Evolutionary conservation across 2,329 filamentous ascomycete species (phyloP), one percentile per base, ranked within the genome.

Genomic region (Cladosporium colombiae): DNA sequence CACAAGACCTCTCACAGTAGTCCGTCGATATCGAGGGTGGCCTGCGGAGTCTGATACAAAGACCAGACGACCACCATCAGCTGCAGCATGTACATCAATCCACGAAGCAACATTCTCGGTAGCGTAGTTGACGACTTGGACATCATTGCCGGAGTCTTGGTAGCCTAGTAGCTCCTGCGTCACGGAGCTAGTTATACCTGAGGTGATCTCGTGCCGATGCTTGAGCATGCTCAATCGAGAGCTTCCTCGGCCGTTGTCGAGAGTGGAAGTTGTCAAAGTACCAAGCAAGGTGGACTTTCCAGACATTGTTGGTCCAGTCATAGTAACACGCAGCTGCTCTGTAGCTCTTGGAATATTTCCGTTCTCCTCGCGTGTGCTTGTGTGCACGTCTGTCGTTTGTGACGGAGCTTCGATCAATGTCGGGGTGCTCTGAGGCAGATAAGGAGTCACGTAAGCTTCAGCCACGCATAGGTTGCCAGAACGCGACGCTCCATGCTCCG

Each of bases 81-180:
- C 87, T 58, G 88, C 86, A 44, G 91, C 89, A 76, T 99, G 95
- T 62, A 98, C 95, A 75, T 97, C 94, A 62, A 91, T 89, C 95
- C 95, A 99, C 0, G 93, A 93, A 66, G 92, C 91, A 56, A 97
- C 89, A 74, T 97, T 92, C 16, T 89, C 89, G 67, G 90, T 89
- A 3, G 91, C 89, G 76, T 96, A 98, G 75, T 97, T 98, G 73
- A 96, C 83, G 46, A 95, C 81, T 21, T 82, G 76, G 0, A 76
- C 62, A 40, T 64, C 67, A n/a, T 70, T 72, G 11, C 67, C 66
- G 31, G 72, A 40, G 58, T 82, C 78, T 27, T 73, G 75, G 76
- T 98, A 99, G 8, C 95, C 95, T 68, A 99, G 86, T 11, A 99
- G 83, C 76, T 98, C 95, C 74, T 97, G 94, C 0, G 95, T 92